Evolutionary conservation across 2,329 filamentous ascomycete genomes (phyloP).

Genomic region (Ophiostoma novo-ulmi): DNA sequence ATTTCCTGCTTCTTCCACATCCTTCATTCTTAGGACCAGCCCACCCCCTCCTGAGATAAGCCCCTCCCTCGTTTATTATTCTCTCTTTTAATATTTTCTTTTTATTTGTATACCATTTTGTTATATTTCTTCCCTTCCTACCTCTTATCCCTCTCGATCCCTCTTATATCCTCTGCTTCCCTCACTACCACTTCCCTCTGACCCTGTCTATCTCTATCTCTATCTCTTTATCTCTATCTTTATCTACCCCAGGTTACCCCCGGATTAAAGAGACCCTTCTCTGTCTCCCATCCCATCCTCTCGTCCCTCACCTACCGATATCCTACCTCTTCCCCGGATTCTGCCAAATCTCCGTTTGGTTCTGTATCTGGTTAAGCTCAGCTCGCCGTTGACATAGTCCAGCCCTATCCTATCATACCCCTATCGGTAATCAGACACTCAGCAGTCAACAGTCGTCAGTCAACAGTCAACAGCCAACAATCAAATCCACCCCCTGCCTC

Average conservation of each 20-base stretch:
- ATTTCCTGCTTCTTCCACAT: not conserved
- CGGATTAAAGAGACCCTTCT: constrained; percentile 17
- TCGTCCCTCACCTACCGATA: not conserved
- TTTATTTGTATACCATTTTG: not conserved
- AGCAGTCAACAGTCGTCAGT: not conserved
- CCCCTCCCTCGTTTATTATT: not conserved
- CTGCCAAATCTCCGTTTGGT: not conserved
- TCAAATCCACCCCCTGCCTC: not conserved
- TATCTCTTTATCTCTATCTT: not conserved
- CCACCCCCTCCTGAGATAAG: constrained; percentile 10
- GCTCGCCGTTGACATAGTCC: not conserved
- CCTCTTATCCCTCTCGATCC: not conserved
- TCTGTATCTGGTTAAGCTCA: constrained; percentile 17
- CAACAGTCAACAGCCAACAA: not conserved
- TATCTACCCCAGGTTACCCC: constrained; percentile 16
- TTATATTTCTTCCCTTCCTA: not conserved
- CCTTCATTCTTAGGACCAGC: not conserved
- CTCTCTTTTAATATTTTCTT: not conserved
- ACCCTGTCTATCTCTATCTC: not conserved
- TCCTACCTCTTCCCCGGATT: constrained; percentile 20
- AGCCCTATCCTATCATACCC: not conserved
- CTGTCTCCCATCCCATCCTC: not conserved
- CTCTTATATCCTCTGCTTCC: not conserved
- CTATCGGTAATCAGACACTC: not conserved
- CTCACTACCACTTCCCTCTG: not conserved